phyloP scores from a whole-genome alignment of 805 yeast genomes.

The Zygosaccharomyces gambellarensis region DNA sequence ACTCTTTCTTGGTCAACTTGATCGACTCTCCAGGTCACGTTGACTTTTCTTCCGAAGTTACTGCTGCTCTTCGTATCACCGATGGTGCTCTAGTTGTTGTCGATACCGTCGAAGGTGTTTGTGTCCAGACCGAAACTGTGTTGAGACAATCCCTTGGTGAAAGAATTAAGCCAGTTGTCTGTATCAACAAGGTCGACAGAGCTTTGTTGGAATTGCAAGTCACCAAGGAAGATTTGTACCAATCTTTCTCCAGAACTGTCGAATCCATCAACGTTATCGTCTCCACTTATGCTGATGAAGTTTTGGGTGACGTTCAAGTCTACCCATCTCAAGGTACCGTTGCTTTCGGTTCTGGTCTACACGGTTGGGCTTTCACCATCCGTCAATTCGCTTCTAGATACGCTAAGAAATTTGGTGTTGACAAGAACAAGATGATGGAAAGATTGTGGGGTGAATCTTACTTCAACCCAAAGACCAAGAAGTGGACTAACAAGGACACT shows the following conservation, averaged over 20 bases:
- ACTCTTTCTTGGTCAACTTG: conserved; percentile 93
- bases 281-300: conserved; percentile 87
- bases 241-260: conserved; percentile 96
- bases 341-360: conserved; percentile 99
- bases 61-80: conserved; percentile 99
- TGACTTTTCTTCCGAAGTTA: conserved; percentile 99
- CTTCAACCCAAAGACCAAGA: conserved; percentile 99
- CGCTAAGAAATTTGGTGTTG: conserved; percentile 99
- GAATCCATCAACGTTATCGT: conserved; percentile 99
- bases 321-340: conserved; percentile 99
- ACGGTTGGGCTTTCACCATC: conserved; percentile 99
- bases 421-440: conserved; percentile 95
- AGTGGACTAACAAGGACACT: conserved; percentile 94
- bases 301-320: conserved; percentile 94
- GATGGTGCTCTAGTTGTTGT: conserved; percentile 99
- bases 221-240: conserved; percentile 98
- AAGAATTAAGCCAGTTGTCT: conserved; percentile 98
- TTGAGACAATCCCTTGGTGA: conserved; percentile 98
- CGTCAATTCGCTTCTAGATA: conserved; percentile 98
- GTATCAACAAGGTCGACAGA: conserved; percentile 99
- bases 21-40: conserved; percentile 99
- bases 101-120: conserved; percentile 99
- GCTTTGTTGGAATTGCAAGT: conserved; percentile 98
- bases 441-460: conserved; percentile 99
- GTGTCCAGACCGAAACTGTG: conserved; percentile 99